Evolutionary conservation across 2,329 filamentous ascomycete genomes (phyloP).

Genomic region (Fusarium austroafricanum): DNA sequence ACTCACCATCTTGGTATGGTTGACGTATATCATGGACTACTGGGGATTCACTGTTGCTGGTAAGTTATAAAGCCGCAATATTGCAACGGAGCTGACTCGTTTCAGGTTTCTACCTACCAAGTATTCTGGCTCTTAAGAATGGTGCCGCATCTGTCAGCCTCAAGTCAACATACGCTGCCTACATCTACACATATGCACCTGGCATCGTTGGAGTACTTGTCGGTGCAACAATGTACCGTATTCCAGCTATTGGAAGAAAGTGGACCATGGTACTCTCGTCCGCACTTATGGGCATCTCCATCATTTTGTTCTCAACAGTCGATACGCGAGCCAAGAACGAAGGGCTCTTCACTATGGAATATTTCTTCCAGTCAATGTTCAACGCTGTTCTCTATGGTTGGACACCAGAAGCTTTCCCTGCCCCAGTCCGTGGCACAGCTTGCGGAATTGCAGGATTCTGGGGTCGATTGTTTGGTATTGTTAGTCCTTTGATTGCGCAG

Average conservation of each 20-base stretch:
- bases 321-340: constrained; percentile 53
- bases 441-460: constrained; percentile 69
- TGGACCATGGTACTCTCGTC: constrained; percentile 60
- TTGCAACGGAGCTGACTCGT: not conserved
- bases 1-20: constrained; percentile 51
- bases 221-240: constrained; percentile 55
- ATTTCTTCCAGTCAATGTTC: constrained; percentile 58
- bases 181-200: constrained; percentile 65
- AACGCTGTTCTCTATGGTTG: constrained; percentile 55
- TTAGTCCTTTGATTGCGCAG: constrained; percentile 67
- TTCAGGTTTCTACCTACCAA: constrained; percentile 57
- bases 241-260: constrained; percentile 55
- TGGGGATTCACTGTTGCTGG: constrained; percentile 55
- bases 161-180: constrained; percentile 61
- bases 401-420: constrained; percentile 69
- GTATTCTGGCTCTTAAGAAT: constrained; percentile 64
- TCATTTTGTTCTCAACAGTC: constrained; percentile 59
- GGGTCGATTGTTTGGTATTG: constrained; percentile 68
- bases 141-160: constrained; percentile 57
- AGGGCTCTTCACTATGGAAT: constrained; percentile 57
- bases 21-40: constrained; percentile 55
- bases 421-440: constrained; percentile 65
- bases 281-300: constrained; percentile 58
- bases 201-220: constrained; percentile 63
- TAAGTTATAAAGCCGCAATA: no score